Evolutionary conservation across 2,329 filamentous ascomycete genomes (phyloP).

Genomic region (Triangularia setosa): DNA sequence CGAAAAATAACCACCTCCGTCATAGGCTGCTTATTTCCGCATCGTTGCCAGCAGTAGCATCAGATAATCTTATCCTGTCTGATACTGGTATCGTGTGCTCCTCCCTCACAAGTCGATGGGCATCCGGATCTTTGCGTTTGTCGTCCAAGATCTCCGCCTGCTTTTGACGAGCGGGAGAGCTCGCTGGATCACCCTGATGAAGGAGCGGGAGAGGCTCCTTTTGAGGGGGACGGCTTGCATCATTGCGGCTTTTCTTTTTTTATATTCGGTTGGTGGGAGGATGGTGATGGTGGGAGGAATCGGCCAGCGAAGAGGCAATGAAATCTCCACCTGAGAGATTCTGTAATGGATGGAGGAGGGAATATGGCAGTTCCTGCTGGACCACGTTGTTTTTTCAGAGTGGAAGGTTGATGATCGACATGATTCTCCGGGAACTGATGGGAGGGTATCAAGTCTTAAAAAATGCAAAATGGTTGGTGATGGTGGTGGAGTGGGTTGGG

Average conservation of each 20-base stretch:
- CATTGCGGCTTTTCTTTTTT: neutral
- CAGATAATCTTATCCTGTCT: neutral
- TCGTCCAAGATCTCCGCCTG: slow-evolving; percentile 6
- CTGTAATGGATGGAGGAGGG: neutral
- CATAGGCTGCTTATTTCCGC: neutral
- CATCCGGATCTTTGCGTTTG: slow-evolving; percentile 1
- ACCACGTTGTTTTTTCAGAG: neutral
- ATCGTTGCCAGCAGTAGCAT: neutral
- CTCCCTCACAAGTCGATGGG: neutral
- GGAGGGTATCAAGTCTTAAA: neutral
- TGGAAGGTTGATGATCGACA: neutral
- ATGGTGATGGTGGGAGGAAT: neutral
- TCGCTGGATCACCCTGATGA: slow-evolving; percentile 1
- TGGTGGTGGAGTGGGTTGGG: neutral
- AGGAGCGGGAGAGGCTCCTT: slow-evolving; percentile 1
- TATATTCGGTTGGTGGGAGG: neutral
- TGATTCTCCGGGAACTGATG: neutral
- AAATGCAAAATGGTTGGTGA: neutral
- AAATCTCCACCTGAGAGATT: neutral
- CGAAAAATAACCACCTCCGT: neutral
- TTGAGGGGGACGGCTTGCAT: neutral
- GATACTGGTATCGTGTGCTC: neutral
- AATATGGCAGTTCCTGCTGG: slow-evolving; percentile 3
- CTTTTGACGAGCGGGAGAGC: neutral
- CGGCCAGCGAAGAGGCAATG: neutral